These are phyloP conservation scores for Triadica sebifera DNA, from an alignment of 345 rosid genomes.

Conservation along the genomic window DNA sequence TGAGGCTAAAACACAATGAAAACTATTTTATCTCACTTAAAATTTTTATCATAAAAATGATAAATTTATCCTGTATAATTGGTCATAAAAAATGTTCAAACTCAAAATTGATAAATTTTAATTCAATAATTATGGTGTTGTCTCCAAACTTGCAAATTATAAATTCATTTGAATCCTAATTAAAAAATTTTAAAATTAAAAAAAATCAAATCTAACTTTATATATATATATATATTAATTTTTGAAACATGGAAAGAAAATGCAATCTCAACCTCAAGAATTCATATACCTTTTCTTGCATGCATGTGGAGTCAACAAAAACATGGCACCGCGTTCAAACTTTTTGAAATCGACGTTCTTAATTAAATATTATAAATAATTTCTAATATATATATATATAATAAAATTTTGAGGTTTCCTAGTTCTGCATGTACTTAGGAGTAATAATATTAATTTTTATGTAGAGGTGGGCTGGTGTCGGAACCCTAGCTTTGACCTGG, in stretches of 20 bases:
- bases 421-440: conserved; percentile 30
- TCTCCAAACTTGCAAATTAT: too few relatives aligned
- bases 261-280: background rate
- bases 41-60: too few relatives aligned
- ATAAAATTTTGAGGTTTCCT: conserved; percentile 23
- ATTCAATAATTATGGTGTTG: too few relatives aligned
- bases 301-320: background rate
- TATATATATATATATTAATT: too few relatives aligned
- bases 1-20: too few relatives aligned
- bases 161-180: too few relatives aligned
- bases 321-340: conserved; percentile 21
- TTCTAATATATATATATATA: background rate
- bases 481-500: conserved; percentile 45
- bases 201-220: background rate
- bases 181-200: too few relatives aligned
- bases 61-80: too few relatives aligned
- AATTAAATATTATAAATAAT: background rate
- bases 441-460: conserved; percentile 18
- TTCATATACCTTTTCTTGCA: background rate
- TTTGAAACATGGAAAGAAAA: background rate
- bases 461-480: conserved; percentile 11
- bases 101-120: too few relatives aligned
- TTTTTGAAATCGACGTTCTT: conserved; percentile 8
- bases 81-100: too few relatives aligned
- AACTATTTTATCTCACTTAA: too few relatives aligned